Evolutionary conservation across 495 filamentous ascomycete genomes (phyloP), one percentile per base, ranked within the genome.

Genomic region (Opeltia flavorubescens): DNA sequence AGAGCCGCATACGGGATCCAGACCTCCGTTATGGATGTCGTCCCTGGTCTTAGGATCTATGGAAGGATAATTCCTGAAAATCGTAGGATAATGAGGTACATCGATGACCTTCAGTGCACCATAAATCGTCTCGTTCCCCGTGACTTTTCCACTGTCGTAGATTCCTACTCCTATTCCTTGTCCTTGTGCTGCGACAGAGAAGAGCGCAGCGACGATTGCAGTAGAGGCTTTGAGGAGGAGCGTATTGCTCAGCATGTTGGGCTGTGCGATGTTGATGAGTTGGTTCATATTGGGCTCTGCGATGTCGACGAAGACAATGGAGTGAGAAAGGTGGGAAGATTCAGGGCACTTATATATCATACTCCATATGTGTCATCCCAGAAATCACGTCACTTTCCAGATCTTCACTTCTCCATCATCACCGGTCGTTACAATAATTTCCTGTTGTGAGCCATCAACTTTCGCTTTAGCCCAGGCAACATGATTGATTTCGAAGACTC

Each of bases 401-500:
- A 84, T 71, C 51, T 78, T 77, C 26, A 89, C 76, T 36, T 72
- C 70, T 0, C 86, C 86, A 62, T 93, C 86, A 56, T 93, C 86
- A 4, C 83, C 86, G 2, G 83, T 86, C 7, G 80, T 81, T 11
- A 89, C 67, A 42, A 93, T 62, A 52, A 89, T 75, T 62, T 91
- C 86, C 51, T 89, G 63, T 61, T 44, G 54, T 66, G 40, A 58
- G 61, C 34, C 68, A 66, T 7, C 53, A 54, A n/a, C 13, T 3
- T 31, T 48, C 20, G 8, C 40, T 26, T 41, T 31, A 3, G 72
- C 65, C 89, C 91, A 96, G 6, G 75, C 75, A 26, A 87, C 76
- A 59, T 94, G 84, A 50, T 98, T 98, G 52, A 96, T 69, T 62
- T 98, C 91, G 59, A 86, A 95, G 4, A 91, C 83, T 0, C 82